phyloP scores from a whole-genome alignment of 2,329 filamentous ascomycete species.

The Fusarium sp. region DNA sequence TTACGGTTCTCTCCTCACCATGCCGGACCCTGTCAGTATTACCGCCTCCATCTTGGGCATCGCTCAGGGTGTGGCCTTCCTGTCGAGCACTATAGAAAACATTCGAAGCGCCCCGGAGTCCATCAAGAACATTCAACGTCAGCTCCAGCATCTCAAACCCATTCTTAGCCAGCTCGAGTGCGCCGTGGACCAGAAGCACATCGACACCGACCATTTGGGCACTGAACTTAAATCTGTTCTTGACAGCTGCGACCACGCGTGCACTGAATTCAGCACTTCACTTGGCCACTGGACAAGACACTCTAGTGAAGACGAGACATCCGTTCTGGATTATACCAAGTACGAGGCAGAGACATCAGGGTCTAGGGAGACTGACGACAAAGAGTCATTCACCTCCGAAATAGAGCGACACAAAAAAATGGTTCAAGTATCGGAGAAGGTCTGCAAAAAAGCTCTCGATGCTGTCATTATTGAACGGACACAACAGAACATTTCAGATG shows the following conservation, averaged over 20 bases:
- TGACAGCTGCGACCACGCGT: rapidly evolving
- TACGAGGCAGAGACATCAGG: neutral
- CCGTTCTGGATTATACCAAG: neutral
- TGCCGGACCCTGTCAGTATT: no score
- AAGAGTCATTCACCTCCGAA: rapidly evolving
- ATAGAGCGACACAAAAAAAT: rapidly evolving
- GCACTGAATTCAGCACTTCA: neutral
- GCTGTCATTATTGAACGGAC: neutral
- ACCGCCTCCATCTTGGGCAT: no score
- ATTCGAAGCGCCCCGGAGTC: rapidly evolving
- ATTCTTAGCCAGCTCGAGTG: rapidly evolving
- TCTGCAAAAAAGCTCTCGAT: neutral
- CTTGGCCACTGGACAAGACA: neutral
- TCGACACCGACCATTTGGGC: neutral
- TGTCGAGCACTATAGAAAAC: no score
- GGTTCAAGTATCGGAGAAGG: neutral
- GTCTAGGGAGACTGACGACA: neutral
- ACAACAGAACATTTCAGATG: neutral
- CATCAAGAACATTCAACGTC: no score
- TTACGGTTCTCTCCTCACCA: no score
- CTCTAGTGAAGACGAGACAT: neutral
- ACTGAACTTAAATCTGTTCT: rapidly evolving
- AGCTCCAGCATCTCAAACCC: no score
- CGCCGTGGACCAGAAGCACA: no score
- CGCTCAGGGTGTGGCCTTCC: no score